Evolutionary conservation across 345 rosid genomes (phyloP).

Genomic region (Cardamine resedifolia): DNA sequence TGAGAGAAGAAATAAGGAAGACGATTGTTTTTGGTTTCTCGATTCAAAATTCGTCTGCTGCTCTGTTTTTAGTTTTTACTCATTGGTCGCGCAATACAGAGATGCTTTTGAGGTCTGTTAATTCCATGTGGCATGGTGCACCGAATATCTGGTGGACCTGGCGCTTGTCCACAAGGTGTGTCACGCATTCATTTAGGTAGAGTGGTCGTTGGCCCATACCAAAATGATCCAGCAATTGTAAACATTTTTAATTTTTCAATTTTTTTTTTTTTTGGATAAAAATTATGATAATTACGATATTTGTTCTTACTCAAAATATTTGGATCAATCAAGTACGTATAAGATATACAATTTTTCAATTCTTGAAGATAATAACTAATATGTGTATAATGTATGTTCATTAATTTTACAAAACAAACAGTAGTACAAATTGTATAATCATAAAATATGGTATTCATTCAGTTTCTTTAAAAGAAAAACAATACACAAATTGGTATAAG

Average conservation of each 20-base stretch:
- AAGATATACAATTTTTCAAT: too few relatives aligned
- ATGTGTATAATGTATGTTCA: neutral
- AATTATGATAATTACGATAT: too few relatives aligned
- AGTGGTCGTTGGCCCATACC: neutral
- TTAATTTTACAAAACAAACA: too few relatives aligned
- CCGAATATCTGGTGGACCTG: slow-evolving; percentile 11
- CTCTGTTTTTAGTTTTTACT: slow-evolving; percentile 35
- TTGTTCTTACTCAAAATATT: too few relatives aligned
- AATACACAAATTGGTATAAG: neutral
- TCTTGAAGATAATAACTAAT: too few relatives aligned
- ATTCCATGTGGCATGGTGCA: slow-evolving; percentile 22
- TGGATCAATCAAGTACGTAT: too few relatives aligned
- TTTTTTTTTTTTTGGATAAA: too few relatives aligned
- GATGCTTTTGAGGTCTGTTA: neutral
- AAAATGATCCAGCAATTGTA: neutral
- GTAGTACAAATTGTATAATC: neutral
- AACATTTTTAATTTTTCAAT: too few relatives aligned
- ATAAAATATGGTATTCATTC: neutral
- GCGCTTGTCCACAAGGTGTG: neutral
- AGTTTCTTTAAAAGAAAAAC: neutral
- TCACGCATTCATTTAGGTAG: neutral
- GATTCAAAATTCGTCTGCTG: slow-evolving; percentile 25
- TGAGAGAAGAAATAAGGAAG: slow-evolving; percentile 27
- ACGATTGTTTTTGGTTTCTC: neutral
- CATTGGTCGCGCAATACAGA: slow-evolving; percentile 27